Conservation (phyloP, 305 asterid genomes). For the Stenogyne calaminthoides region DNA sequence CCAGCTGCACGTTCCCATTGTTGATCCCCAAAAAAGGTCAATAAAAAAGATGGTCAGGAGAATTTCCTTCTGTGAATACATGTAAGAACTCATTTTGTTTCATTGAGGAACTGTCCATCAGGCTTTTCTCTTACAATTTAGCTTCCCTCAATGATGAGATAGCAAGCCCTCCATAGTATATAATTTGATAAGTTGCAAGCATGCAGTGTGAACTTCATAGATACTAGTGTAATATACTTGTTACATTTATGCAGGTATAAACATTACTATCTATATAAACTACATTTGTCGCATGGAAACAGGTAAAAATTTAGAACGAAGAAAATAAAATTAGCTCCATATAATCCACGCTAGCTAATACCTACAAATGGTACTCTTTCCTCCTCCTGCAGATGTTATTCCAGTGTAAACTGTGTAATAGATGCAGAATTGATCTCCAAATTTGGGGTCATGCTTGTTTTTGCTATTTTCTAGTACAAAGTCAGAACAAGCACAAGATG, state of each 20-base stretch:
- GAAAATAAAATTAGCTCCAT: background rate
- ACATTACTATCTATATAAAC: background rate
- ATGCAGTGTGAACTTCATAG: background rate
- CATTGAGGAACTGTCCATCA: conserved; percentile 39
- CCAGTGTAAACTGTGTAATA: background rate
- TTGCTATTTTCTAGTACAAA: conserved; percentile 30
- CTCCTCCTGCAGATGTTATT: background rate
- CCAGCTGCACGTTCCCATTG: conserved; percentile 54
- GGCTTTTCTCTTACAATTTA: conserved; percentile 30
- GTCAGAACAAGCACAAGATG: conserved; percentile 20
- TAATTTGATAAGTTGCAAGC: background rate
- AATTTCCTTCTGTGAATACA: conserved; percentile 33
- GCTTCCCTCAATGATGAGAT: conserved; percentile 41
- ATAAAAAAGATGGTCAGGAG: conserved; percentile 43
- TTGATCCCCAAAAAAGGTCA: conserved; percentile 49
- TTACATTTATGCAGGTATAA: background rate
- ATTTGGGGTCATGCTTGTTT: conserved; percentile 37
- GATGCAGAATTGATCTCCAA: conserved; percentile 40
- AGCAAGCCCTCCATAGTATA: conserved; percentile 30
- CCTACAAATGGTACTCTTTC: background rate
- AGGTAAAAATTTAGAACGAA: background rate
- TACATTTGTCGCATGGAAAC: conserved; percentile 12
- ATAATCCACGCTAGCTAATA: too few species aligned
- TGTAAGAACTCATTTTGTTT: conserved; percentile 38
- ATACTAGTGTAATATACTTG: background rate